phyloP scores from a whole-genome alignment of 148 eudicot species.

The Spergularia bocconei region DNA sequence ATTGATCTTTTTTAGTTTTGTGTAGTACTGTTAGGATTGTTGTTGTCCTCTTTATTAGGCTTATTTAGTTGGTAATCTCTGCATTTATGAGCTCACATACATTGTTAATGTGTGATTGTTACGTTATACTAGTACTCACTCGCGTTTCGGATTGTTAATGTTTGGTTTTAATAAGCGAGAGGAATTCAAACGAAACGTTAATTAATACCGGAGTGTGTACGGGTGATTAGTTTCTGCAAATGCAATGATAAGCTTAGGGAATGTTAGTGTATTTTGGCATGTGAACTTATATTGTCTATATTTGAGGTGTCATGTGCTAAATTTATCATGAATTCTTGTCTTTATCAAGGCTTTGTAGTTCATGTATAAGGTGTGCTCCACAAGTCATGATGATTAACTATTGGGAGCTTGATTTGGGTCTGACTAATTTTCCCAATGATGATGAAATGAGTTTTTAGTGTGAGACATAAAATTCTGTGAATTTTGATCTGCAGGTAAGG shows the following conservation, averaged over 20 bases:
- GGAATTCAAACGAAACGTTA: too few species aligned
- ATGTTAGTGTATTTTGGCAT: too few species aligned
- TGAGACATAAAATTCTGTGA: not conserved
- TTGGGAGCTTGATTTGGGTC: not conserved
- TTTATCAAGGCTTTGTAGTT: not conserved
- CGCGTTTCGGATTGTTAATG: too few species aligned
- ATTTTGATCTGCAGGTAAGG: not conserved
- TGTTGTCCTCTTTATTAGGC: not conserved
- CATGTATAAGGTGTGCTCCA: not conserved
- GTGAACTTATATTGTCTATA: too few species aligned
- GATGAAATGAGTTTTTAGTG: not conserved
- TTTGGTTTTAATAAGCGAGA: too few species aligned
- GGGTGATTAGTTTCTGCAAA: not conserved
- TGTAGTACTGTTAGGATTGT: not conserved
- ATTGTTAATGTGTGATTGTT: not conserved
- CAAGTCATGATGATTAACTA: not conserved
- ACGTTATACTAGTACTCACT: not conserved
- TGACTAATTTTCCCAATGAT: not conserved
- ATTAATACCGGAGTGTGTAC: too few species aligned
- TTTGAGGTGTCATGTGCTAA: not conserved
- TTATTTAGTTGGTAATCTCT: not conserved
- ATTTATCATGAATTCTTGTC: not conserved
- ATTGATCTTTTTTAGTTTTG: conserved; percentile 11
- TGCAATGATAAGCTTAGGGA: not conserved
- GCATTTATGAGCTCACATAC: not conserved